A percentile compares a stretch with the other conserved stretches of the same genome.
phyloP scores from a whole-genome alignment of 2,329 filamentous ascomycete species.

The Paraphaeosphaeria sporulosa region DNA sequence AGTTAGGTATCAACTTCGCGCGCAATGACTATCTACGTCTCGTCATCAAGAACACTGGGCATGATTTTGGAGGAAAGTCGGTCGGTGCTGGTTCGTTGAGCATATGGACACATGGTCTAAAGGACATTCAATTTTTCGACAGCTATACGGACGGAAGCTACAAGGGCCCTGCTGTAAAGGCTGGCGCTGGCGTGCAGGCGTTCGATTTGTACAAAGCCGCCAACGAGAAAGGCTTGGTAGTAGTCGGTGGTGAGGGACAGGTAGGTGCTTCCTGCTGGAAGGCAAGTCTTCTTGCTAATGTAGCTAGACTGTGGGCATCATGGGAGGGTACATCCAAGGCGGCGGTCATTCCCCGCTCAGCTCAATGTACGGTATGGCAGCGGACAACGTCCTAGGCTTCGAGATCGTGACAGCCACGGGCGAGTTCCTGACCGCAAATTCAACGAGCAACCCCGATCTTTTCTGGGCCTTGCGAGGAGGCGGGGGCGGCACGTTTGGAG shows the following conservation, averaged over 20 bases:
- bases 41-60: conserved; percentile 43
- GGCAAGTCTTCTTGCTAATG: neutral
- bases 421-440: conserved; percentile 32
- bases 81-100: conserved; percentile 32
- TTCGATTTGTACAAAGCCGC: conserved; percentile 40
- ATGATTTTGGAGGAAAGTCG: conserved; percentile 40
- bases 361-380: conserved; percentile 50
- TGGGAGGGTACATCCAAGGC: conserved; percentile 49
- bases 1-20: conserved; percentile 40
- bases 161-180: conserved; percentile 36
- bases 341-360: conserved; percentile 63
- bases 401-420: conserved; percentile 33
- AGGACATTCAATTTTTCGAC: conserved; percentile 35
- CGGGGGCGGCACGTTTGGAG: conserved; percentile 37
- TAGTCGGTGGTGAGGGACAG: conserved; percentile 32
- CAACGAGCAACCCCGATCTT: conserved; percentile 28
- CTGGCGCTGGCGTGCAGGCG: conserved; percentile 37
- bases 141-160: conserved; percentile 36
- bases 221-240: conserved; percentile 30
- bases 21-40: conserved; percentile 34
- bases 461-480: conserved; percentile 40
- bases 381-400: conserved; percentile 36
- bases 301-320: conserved; percentile 57
- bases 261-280: conserved; percentile 10
- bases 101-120: conserved; percentile 41